Evolutionary conservation across 495 filamentous ascomycete genomes (phyloP).

Genomic region (Tuber indicum): DNA sequence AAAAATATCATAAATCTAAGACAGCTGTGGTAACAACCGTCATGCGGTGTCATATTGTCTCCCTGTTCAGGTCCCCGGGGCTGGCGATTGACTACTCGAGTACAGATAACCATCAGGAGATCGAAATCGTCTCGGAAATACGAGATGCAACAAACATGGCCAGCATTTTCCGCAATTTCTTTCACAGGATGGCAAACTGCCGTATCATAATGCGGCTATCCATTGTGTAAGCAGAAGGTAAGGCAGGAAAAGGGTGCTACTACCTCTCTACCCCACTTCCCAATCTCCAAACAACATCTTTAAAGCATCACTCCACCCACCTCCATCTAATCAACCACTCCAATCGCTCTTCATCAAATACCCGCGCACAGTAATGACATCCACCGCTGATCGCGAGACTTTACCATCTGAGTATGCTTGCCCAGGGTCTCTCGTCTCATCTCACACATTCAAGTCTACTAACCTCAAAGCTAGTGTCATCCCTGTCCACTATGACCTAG

Average conservation of each 20-base stretch:
- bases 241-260: not conserved
- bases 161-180: not conserved
- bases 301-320: not conserved
- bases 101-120: not conserved
- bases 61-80: not conserved
- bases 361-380: slow-evolving; percentile 48
- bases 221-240: not conserved
- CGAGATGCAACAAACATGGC: not conserved
- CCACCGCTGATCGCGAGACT: slow-evolving; percentile 48
- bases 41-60: not conserved
- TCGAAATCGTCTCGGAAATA: not conserved
- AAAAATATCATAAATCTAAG: not conserved
- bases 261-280: slow-evolving; percentile 21
- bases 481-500: slow-evolving; percentile 77
- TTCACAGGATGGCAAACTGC: not conserved
- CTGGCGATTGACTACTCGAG: not conserved
- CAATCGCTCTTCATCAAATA: slow-evolving; percentile 20
- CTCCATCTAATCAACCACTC: not conserved
- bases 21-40: not conserved
- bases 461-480: slow-evolving; percentile 55
- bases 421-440: slow-evolving; percentile 25
- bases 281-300: not conserved
- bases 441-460: slow-evolving; percentile 9
- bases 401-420: slow-evolving; percentile 50
- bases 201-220: not conserved